Evolutionary conservation across 257 asterid species (phyloP).

Genomic region (Lantana camara): DNA sequence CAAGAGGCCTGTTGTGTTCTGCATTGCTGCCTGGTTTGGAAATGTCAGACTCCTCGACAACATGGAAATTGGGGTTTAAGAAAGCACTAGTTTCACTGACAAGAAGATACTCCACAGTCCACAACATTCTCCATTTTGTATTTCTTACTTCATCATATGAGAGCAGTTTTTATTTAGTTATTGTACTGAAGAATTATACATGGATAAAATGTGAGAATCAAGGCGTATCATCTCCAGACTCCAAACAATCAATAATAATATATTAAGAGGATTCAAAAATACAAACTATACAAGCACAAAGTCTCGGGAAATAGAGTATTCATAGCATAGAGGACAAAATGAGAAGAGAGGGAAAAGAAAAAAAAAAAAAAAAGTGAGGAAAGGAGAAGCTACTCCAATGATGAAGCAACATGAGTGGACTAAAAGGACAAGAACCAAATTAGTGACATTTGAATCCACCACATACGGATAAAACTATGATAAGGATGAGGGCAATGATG

Average conservation of each 20-base stretch:
- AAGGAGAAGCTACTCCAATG: slow-evolving; percentile 31
- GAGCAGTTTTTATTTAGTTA: no score
- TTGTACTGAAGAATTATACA: no score
- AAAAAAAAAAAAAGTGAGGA: slow-evolving; percentile 27
- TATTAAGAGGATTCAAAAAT: slow-evolving; percentile 38
- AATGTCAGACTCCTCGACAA: slow-evolving; percentile 83
- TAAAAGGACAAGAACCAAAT: slow-evolving; percentile 18
- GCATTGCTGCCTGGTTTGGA: slow-evolving; percentile 92
- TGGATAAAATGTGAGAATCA: no score
- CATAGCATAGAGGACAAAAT: slow-evolving; percentile 26
- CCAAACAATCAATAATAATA: slow-evolving; percentile 22
- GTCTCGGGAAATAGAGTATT: slow-evolving; percentile 42
- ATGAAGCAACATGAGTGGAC: slow-evolving; percentile 24
- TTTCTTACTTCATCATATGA: neutral
- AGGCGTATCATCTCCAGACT: neutral
- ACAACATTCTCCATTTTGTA: neutral
- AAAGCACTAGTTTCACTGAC: neutral
- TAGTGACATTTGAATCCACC: slow-evolving; percentile 64
- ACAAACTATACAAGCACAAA: slow-evolving; percentile 58
- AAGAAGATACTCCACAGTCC: neutral
- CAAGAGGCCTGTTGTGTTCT: slow-evolving; percentile 62
- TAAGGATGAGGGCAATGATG: slow-evolving; percentile 75
- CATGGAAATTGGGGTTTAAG: slow-evolving; percentile 60
- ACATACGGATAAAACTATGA: slow-evolving; percentile 71
- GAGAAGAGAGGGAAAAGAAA: no score